Base-by-base conservation (phyloP, 192 early-diverging fungal genomes). In the Coemansia umbellata region DNA sequence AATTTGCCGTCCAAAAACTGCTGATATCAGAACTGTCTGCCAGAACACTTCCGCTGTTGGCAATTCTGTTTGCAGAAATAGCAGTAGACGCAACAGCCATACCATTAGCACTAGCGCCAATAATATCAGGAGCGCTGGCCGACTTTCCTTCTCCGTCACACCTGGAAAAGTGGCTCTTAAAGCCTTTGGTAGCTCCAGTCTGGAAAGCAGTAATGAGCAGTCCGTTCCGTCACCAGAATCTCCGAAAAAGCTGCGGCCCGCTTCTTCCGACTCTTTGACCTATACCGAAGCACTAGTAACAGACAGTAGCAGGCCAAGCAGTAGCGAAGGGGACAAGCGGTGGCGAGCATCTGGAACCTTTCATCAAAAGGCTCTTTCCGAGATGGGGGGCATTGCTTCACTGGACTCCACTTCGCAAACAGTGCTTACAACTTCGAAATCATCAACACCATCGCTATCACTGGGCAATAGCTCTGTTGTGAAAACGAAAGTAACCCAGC, bases 251-350 rank as follows among this genome's bases (percentile, higher is more conserved):
- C 42, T 55, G 28, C 68, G 60, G 11, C 60, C 68, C 23, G n/a
- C 44, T 17, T 72, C 69, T 26, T 37, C 47, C 8, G 66, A 70
- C 48, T 70, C 60, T 24, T 47, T 63, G 30, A 62, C 59, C 9
- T 59, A 55, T 23, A 33, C 60, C 52, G 62, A 60, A 22, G 33
- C 58, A 23, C 63, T 41, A 50, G 56, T 50, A 37, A 24, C 33
- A 3, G 8, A 44, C 69, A 72, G 69, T 72, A 65, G 42, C 42
- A 18, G 52, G 33, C 48, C 57, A 15, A 50, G 48, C 69, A 59
- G 69, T 60, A 72, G 58, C 49, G 36, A 28, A 11, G 47, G 49
- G 24, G 50, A 40, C 31, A n/a, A 11, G 13, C 47, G n/a, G 18
- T 8, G 9, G 28, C 11, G 22, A 21, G 41, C 50, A 9, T 50